Conservation (phyloP, 352 stramenopile species). For the Globisporangium iwayamae region DNA sequence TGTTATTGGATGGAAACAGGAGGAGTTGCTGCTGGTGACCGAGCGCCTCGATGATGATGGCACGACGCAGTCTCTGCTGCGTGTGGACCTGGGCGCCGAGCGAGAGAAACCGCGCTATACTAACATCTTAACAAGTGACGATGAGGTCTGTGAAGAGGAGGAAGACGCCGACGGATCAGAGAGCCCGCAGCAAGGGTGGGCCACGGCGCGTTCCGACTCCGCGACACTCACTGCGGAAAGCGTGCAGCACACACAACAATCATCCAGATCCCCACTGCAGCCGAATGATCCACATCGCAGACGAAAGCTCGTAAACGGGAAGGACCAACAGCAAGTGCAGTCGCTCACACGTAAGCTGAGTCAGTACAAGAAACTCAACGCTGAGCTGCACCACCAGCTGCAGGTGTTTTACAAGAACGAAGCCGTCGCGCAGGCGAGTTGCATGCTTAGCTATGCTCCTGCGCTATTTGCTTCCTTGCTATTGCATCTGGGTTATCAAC, state of each 20-base stretch:
- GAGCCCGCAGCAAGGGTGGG: neutral
- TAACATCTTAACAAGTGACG: neutral
- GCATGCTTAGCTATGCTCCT: neutral
- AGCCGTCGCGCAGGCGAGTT: slow-evolving; percentile 36
- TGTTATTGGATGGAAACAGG: neutral
- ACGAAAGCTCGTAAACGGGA: slow-evolving; percentile 4
- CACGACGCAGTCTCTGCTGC: neutral
- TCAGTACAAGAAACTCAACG: slow-evolving; percentile 40
- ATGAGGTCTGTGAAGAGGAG: neutral
- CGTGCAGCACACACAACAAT: neutral
- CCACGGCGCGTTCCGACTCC: neutral
- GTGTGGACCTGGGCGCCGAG: neutral
- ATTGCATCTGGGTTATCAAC: too few species aligned
- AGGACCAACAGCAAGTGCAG: slow-evolving; percentile 16
- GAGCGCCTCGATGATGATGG: slow-evolving; percentile 12
- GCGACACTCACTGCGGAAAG: neutral
- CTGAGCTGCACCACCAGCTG: slow-evolving; percentile 43
- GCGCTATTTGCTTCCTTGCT: too few species aligned
- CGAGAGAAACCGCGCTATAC: neutral
- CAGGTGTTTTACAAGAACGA: slow-evolving; percentile 51
- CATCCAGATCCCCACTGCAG: neutral
- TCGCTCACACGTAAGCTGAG: slow-evolving; percentile 39
- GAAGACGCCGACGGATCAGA: neutral
- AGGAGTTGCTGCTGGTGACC: slow-evolving; percentile 9
- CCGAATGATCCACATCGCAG: neutral